Evolutionary conservation across 2,329 filamentous ascomycete genomes (phyloP), one percentile per base, ranked within the genome.

Genomic region (Alternaria postmessia): DNA sequence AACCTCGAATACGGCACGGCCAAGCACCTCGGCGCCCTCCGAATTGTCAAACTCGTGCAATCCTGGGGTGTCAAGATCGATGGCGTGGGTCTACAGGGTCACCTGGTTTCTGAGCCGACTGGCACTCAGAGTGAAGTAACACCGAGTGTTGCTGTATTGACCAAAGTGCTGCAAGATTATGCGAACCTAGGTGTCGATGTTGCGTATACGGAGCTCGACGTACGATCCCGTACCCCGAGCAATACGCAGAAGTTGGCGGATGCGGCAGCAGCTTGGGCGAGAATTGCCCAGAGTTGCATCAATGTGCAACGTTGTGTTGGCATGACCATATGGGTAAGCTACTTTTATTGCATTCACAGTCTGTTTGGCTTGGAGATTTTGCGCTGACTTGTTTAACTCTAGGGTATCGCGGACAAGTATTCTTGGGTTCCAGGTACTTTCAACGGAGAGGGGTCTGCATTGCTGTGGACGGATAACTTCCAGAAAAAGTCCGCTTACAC

Each of bases 191-290:
- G 80, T 14, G 79, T 86, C n/a, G 86, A 89, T 63, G 83, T 88
- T 28, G 85, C 86, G 5, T 84, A 86, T 74, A 89, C 87, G 0
- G 87, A 89, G 79, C 75, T 89, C 14, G 87, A 89, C 70, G 84
- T 89, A 65, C 81, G 86, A 59, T 73, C 69, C 6, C 77, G 74
- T 4, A 75, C 86, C 2, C 84, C 86, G 0, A 72, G 81, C 7
- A 82, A 75, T 4, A 70, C 71, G 1, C 66, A 78, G 1, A 79
- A 79, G 22, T 71, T 82, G 24, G 66, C 75, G 28, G 80, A 81
- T 46, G 63, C 59, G 73, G 81, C 80, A 1, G 69, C 73, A 24
- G 83, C 84, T 63, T 87, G 84, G 63, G 79, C 67, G 11, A 68
- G 67, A 36, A 73, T 77, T 52, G 74, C 76, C 20, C 65, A 72